Percentiles rank a stretch among this genome's conserved stretches.
Evolutionary conservation across 2,329 filamentous ascomycete species (phyloP).

Genomic region (Monosporascus sp.): DNA sequence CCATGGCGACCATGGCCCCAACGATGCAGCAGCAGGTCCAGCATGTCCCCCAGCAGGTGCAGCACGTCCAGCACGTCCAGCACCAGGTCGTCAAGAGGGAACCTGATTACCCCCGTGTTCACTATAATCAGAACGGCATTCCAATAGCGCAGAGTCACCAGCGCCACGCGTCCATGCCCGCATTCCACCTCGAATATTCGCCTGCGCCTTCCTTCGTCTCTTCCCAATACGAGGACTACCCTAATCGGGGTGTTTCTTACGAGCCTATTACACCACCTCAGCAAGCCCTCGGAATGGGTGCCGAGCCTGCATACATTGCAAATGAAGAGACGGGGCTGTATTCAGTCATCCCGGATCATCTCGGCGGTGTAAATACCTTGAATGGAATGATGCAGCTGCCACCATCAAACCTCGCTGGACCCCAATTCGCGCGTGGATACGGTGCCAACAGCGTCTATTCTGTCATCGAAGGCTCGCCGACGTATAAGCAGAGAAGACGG

Average conservation of each 20-base stretch:
- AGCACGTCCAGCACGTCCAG: conserved; percentile 49
- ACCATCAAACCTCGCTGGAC: conserved; percentile 74
- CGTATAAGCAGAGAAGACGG: conserved; percentile 94
- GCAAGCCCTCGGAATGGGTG: conserved; percentile 72
- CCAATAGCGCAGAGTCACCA: conserved; percentile 80
- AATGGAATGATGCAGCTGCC: conserved; percentile 90
- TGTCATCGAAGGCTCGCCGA: conserved; percentile 95
- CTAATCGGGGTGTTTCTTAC: conserved; percentile 90
- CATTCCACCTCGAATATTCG: conserved; percentile 91
- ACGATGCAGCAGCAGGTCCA: conserved; percentile 57
- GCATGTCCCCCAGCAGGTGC: conserved; percentile 50
- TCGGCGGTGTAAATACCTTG: conserved; percentile 65
- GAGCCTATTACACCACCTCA: conserved; percentile 96
- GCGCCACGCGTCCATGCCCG: conserved; percentile 96
- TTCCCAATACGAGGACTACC: conserved; percentile 98
- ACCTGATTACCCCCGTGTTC: conserved; percentile 72
- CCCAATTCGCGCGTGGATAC: conserved; percentile 73
- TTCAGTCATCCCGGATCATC: conserved; percentile 86
- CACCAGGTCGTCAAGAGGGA: conserved; percentile 75
- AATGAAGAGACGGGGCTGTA: conserved; percentile 97
- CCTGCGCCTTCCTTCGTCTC: conserved; percentile 96
- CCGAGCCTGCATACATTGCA: conserved; percentile 93
- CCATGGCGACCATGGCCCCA: conserved; percentile 65
- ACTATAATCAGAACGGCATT: conserved; percentile 90
- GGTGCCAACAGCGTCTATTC: conserved; percentile 79